Percentiles rank a stretch among this genome's conserved stretches.
Evolutionary conservation across 768 basidiomycete species (phyloP).

Genomic region (Collybia nuda): DNA sequence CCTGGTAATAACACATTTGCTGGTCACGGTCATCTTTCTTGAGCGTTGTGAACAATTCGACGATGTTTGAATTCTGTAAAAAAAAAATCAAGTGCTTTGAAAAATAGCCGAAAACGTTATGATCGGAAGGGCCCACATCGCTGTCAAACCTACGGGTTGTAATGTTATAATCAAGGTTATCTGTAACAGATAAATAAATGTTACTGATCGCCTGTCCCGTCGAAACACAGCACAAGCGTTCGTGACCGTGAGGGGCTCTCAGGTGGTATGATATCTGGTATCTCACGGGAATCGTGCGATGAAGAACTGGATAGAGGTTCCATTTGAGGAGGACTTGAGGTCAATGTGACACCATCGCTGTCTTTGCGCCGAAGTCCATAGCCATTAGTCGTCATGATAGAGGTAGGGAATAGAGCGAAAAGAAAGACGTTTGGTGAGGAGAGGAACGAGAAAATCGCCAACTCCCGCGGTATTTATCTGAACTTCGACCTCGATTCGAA

Average conservation of each 20-base stretch:
- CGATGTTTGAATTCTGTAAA: conserved; percentile 37
- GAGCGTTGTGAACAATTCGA: conserved; percentile 33
- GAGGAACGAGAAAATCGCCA: too few species aligned
- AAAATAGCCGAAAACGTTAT: background rate
- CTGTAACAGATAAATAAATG: background rate
- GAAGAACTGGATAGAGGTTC: too few species aligned
- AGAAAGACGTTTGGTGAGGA: too few species aligned
- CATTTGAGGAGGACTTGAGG: too few species aligned
- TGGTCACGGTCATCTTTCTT: conserved; percentile 32
- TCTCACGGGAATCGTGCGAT: too few species aligned
- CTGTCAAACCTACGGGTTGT: conserved; percentile 17
- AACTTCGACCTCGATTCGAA: too few species aligned
- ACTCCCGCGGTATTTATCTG: too few species aligned
- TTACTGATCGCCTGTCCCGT: conserved; percentile 30
- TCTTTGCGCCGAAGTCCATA: too few species aligned
- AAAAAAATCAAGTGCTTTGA: background rate
- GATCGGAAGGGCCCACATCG: conserved; percentile 12
- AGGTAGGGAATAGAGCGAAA: too few species aligned
- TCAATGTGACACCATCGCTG: too few species aligned
- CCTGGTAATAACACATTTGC: conserved; percentile 46
- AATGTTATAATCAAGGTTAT: background rate
- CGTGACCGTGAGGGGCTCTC: conserved; percentile 8
- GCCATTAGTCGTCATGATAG: too few species aligned
- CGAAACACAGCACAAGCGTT: conserved; percentile 50
- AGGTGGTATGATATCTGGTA: too few species aligned